phyloP scores from a whole-genome alignment of 2,329 filamentous ascomycete species.

The Aspergillus sp. region DNA sequence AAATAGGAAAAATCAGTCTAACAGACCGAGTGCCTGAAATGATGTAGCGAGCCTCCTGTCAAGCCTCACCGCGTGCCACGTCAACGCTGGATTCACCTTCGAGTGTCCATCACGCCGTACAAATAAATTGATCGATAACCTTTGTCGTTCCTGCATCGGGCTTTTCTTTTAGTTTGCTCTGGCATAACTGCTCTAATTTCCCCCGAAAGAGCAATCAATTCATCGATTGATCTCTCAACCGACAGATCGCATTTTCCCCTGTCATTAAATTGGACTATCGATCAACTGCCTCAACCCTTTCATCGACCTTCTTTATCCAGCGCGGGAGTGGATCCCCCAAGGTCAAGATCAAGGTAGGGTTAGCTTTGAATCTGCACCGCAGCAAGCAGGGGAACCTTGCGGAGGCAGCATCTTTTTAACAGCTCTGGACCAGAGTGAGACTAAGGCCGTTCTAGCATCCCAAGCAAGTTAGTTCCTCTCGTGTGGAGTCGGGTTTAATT shows the following conservation, averaged over 20 bases:
- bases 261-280: not conserved
- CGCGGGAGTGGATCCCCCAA: not conserved
- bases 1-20: not conserved
- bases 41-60: not conserved
- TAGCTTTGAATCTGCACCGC: not conserved
- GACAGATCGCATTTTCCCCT: not conserved
- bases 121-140: conserved; percentile 1
- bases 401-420: not conserved
- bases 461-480: conserved; percentile 3
- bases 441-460: conserved; percentile 1
- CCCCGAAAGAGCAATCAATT: not conserved
- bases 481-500: conserved; percentile 12
- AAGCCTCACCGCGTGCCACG: conserved; percentile 7
- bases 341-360: not conserved
- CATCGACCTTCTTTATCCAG: not conserved
- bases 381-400: not conserved
- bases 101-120: not conserved
- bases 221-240: not conserved
- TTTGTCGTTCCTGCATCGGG: conserved; percentile 12
- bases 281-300: not conserved
- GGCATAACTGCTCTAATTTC: not conserved
- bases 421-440: not conserved
- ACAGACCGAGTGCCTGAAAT: not conserved
- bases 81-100: conserved; percentile 9
- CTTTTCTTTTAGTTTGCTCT: not conserved